Base-by-base conservation (phyloP, 2,329 filamentous ascomycete species). In the Clonostachys chloroleuca region DNA sequence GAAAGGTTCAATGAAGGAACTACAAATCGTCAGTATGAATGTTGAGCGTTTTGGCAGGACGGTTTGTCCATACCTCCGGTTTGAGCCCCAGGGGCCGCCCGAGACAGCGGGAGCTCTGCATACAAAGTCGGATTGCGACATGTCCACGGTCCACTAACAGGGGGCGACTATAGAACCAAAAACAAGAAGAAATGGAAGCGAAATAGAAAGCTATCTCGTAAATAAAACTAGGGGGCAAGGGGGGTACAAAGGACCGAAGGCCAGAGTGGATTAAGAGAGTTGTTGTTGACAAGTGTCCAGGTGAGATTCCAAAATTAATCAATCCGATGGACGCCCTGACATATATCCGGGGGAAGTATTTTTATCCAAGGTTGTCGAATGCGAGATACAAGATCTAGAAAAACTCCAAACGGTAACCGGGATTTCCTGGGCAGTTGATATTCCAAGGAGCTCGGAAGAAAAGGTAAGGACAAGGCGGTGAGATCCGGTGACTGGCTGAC, bases 11-110 rank as follows among this genome's bases (percentile, higher is more conserved):
- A 52, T 50, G 50, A 62, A 63, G 43, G 60, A 59, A 56, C 65
- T 66, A 40, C 46, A 41, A 48, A 34, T 13, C 12, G 42, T 51
- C 44, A 49, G 40, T 49, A n/a, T 45, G 16, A 18, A 40, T 34
- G 24, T n/a, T 35, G 34, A n/a, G 24, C 12, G n/a, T 35, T 40
- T 34, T 34, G 13, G 45, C 24, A 43, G 16, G 14, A 34, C 16
- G 36, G 43, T 36, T 46, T 50, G 40, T 60, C 64, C 74, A 70
- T 72, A 80, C 77, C 75, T 80, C 65, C 72, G 74, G 54, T 70
- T 65, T 53, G 72, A 60, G 53, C 70, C 69, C 76, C 76, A 79
- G 49, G 73, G 68, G 55, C 73, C 68, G 61, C 68, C 70, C 51
- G 72, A 63, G 61, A 69, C 67, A 57, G 65, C 64, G 54, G 73